These are phyloP conservation scores for Parmelia sp. DNA, from an alignment of 495 filamentous ascomycete genomes.

Conservation along the genomic window DNA sequence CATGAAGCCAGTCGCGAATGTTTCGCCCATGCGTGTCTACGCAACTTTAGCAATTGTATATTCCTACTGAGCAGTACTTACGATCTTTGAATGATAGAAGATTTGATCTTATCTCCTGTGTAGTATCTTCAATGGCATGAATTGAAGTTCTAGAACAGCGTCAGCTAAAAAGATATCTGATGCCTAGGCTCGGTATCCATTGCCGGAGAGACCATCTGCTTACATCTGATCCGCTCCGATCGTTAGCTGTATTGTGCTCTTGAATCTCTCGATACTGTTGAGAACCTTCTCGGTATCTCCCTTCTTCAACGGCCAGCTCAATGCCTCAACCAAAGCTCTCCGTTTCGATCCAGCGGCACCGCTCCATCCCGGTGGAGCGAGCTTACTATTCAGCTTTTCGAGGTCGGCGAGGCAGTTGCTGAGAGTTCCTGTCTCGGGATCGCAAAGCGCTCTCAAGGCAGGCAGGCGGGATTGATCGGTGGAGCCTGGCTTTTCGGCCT, in stretches of 20 bases:
- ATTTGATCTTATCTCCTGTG: too few species aligned
- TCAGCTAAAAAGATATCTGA: neutral
- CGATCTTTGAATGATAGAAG: too few species aligned
- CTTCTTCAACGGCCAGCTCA: slow-evolving; percentile 19
- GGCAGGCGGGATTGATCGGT: neutral
- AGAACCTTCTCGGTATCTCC: slow-evolving; percentile 13
- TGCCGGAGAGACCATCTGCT: too few species aligned
- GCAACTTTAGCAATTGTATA: neutral
- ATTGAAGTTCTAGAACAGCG: neutral
- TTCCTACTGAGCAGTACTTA: neutral
- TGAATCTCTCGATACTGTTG: slow-evolving; percentile 11
- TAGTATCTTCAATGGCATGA: neutral
- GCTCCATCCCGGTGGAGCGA: slow-evolving; percentile 8
- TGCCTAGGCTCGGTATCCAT: neutral
- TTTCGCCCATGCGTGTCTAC: neutral
- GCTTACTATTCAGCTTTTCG: neutral
- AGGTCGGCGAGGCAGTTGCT: slow-evolving; percentile 14
- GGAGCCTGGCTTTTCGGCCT: too few species aligned
- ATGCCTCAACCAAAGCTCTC: slow-evolving; percentile 7
- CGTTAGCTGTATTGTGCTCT: slow-evolving; percentile 6
- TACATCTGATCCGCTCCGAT: neutral
- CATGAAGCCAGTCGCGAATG: slow-evolving; percentile 21
- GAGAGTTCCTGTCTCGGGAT: slow-evolving; percentile 6
- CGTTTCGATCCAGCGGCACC: too few species aligned
- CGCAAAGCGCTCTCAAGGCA: slow-evolving; percentile 3